A percentile compares a stretch with the other conserved stretches of the same genome.
Evolutionary conservation across 306 rosid species (phyloP).

Genomic region (Cicer bijugum): DNA sequence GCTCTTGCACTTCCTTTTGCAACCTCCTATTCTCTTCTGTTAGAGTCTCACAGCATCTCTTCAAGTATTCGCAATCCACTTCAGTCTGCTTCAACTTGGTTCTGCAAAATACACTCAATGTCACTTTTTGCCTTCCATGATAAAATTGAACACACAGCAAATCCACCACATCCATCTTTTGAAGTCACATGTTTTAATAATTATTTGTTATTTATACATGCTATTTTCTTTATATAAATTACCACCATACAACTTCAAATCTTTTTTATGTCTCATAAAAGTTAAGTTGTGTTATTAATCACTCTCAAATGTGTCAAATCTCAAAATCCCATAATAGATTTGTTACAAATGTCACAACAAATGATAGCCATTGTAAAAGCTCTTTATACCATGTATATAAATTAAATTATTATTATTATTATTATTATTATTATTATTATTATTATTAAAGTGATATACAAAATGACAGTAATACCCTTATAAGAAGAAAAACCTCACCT

Average conservation of each 20-base stretch:
- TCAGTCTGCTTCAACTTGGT: slow-evolving; percentile 96
- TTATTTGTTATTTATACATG: neutral
- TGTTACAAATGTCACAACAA: neutral
- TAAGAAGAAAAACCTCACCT: slow-evolving; percentile 56
- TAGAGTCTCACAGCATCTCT: slow-evolving; percentile 80
- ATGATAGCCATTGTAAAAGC: too few relatives aligned
- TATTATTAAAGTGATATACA: neutral
- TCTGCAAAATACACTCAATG: slow-evolving; percentile 53
- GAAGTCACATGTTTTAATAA: neutral
- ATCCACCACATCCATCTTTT: slow-evolving; percentile 5
- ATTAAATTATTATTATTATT: too few relatives aligned
- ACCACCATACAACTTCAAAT: neutral
- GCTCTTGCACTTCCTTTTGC: slow-evolving; percentile 93
- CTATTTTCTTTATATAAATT: neutral
- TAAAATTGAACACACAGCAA: neutral
- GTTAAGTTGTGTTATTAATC: slow-evolving; percentile 16
- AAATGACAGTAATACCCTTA: slow-evolving; percentile 42
- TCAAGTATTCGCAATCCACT: slow-evolving; percentile 90
- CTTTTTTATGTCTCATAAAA: slow-evolving; percentile 1
- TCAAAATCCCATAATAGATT: slow-evolving; percentile 14
- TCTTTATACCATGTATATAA: too few relatives aligned
- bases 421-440: too few relatives aligned
- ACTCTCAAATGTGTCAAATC: slow-evolving; percentile 17
- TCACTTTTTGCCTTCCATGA: slow-evolving; percentile 15
- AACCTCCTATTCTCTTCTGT: slow-evolving; percentile 81